Evolutionary conservation across 2,329 filamentous ascomycete genomes (phyloP), one percentile per base, ranked within the genome.

Genomic region (Lojkania enalia): DNA sequence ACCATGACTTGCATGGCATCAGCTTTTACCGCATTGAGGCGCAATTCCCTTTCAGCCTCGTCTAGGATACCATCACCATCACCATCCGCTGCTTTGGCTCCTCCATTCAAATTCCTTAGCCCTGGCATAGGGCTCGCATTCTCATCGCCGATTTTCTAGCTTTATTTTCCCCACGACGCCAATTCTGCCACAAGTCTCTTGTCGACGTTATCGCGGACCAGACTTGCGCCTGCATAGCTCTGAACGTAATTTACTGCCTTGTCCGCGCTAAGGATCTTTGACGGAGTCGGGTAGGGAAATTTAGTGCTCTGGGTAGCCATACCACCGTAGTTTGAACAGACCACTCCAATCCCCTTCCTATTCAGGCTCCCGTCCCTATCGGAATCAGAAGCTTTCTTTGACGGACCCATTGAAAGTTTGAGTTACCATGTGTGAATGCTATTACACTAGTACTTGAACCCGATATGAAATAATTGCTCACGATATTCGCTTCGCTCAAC

Each of bases 381-480:
- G 2, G 70, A 66, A 54, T 82, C 79, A 75, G 50, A 74, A 80
- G 58, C 81, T 82, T 23, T 72, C 68, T 35, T 74, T 68, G 11
- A 79, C 77, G 33, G 78, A 81, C 13, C 73, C 78, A 30, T n/a
- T 77, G 75, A 64, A 80, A 81, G 38, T 77, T 75, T 2, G 60
- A 67, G 43, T 80, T 80, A n/a, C 79, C 77, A n/a, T 77, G 71
- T 1, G 76, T 80, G 49, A 80, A 82, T 0, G 77, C 75, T 1
- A 74, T 70, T 2, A 74, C 72, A 19, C 62, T 72, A 2, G 78
- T 80, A 35, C 67, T 73, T 0, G 78, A 78, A 0, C 79, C 79
- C 2, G 73, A 74, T 47, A 82, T 77, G 61, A 80, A 82, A 60
- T 82, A 81, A 61, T 82, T 82, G 47, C 76, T 76, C 40, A 80